phyloP scores from a whole-genome alignment of 163 green algal species.

The Dunaliella salina region DNA sequence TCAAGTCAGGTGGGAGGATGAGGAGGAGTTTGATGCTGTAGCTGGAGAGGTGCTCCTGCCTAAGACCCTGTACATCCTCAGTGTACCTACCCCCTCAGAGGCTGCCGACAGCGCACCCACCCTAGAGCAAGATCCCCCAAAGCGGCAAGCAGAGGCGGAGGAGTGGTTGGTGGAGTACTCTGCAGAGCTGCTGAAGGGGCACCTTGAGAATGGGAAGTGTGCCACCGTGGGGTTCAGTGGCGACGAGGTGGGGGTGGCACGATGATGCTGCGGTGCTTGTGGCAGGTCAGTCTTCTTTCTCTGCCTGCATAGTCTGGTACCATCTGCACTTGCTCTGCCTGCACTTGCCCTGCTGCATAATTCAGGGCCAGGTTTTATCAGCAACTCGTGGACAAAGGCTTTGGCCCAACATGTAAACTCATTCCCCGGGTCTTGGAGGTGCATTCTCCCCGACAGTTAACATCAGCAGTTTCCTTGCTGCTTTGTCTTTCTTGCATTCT shows the following conservation, averaged over 20 bases:
- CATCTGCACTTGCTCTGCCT: too few relatives aligned
- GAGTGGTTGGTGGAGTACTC: background rate
- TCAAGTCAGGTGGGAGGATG: constrained; percentile 9
- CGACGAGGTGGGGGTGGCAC: background rate
- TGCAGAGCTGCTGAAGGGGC: background rate
- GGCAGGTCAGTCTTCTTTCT: too few relatives aligned
- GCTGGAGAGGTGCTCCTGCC: constrained; percentile 7
- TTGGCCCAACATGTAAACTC: too few relatives aligned
- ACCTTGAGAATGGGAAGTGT: background rate
- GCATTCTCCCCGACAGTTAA: too few relatives aligned
- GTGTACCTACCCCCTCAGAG: background rate
- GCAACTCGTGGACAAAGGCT: too few relatives aligned
- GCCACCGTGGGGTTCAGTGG: background rate
- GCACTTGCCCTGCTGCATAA: too few relatives aligned
- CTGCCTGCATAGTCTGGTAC: too few relatives aligned
- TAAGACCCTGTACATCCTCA: background rate
- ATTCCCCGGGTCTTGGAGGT: too few relatives aligned
- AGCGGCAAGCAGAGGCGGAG: background rate
- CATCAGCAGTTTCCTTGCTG: too few relatives aligned
- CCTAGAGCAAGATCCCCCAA: background rate
- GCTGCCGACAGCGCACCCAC: background rate
- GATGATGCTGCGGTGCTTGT: too few relatives aligned
- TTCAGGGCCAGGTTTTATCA: too few relatives aligned
- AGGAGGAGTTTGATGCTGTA: constrained; percentile 17
- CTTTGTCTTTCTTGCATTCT: too few relatives aligned